Evolutionary conservation across 2,329 filamentous ascomycete genomes (phyloP), one percentile per base, ranked within the genome.

Genomic region (Botrytis elliptica): DNA sequence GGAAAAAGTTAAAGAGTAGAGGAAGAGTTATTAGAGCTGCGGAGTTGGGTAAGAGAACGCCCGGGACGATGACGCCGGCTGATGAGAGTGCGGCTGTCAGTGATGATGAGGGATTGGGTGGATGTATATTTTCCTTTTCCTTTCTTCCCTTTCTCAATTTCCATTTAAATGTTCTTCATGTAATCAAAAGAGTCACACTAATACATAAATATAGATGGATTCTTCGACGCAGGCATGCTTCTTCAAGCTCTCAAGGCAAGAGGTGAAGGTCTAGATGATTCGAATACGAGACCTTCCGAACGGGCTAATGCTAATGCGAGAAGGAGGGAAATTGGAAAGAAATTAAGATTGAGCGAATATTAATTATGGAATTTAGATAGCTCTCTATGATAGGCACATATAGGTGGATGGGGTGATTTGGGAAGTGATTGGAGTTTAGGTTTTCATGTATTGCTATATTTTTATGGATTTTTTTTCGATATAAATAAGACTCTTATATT

Each of bases 201-300:
- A 71, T 18, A 33, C 25, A 33, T 25, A 33, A 65, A 20, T 46
- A 78, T 81, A 97, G 95, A 98, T 85, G 95, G 95, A 46, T 98
- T 98, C 86, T 98, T 98, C 84, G 95, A 98, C 81, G 94, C 95
- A 0, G 95, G 95, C 22, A 97, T 98, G 94, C 88, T 98, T 8
- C 86, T 96, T 38, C 93, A 97, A 82, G 94, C 94, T 1, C 89
- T 97, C 74, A 95, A 95, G 81, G 91, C 91, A 3, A 88, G 91
- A 69, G 87, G 88, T 25, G 86, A 89, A 73, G 85, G 84, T 6
- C 82, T n/a, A 49, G 66, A 64, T 71, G 79, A 77, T 46, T 84
- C 83, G 62, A 87, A 89, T 75, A 83, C 83, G 16, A 89, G 87
- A 77, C 82, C 86, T 1, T 87, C 86, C 63, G 89, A 91, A 78